phyloP scores from a whole-genome alignment of 495 filamentous ascomycete genomes.

The Podospora conica region DNA sequence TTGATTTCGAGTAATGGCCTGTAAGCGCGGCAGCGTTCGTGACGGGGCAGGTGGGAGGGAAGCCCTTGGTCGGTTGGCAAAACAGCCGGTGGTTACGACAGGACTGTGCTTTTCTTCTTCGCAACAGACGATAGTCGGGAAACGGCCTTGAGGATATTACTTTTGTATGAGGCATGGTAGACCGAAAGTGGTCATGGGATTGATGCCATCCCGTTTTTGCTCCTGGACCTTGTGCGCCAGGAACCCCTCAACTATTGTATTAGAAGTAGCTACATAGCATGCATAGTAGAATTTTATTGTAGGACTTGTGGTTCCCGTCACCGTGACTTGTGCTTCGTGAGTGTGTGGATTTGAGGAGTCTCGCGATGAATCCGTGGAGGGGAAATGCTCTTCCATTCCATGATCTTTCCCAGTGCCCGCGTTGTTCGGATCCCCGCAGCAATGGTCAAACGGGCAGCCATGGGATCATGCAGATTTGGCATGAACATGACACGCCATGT shows the following conservation, averaged over 20 bases:
- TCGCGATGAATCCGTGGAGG: too few species aligned
- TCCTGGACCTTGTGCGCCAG: background rate
- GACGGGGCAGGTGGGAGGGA: background rate
- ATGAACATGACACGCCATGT: background rate
- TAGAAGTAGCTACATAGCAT: background rate
- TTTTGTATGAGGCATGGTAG: background rate
- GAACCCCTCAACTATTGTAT: background rate
- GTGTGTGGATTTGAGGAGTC: background rate
- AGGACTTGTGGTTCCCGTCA: background rate
- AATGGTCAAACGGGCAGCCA: background rate
- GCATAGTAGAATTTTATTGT: background rate
- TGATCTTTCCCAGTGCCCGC: too few species aligned
- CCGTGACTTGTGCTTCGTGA: background rate
- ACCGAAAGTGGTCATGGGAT: background rate
- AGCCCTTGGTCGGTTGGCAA: conserved; percentile 2
- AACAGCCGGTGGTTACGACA: conserved; percentile 6
- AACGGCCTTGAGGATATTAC: background rate
- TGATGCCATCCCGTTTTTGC: background rate
- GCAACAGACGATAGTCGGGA: background rate
- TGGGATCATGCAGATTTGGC: background rate
- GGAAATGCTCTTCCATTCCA: too few species aligned
- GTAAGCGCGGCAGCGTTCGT: background rate
- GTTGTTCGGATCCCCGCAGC: background rate
- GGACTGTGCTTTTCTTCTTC: background rate
- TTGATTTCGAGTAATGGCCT: background rate